Percentiles rank a stretch among this genome's conserved stretches.
Conservation (phyloP, 2,329 filamentous ascomycete species). For the Fusarium drepaniforme region DNA sequence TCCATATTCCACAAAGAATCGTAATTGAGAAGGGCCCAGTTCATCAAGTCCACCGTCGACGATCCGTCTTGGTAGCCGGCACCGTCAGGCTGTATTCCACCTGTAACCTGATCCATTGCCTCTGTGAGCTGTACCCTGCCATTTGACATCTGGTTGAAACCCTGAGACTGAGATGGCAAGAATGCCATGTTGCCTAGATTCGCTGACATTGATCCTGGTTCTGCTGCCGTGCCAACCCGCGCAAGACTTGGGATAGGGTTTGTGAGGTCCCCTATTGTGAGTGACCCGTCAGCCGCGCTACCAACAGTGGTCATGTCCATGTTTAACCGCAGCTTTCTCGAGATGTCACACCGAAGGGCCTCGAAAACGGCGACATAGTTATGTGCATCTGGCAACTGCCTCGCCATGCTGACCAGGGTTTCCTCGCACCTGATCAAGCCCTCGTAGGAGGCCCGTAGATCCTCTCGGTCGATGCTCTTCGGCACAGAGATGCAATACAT, state of each 20-base stretch:
- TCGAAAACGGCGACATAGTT: conserved; percentile 37
- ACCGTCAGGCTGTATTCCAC: not conserved
- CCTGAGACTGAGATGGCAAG: not conserved
- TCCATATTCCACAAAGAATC: conserved; percentile 32
- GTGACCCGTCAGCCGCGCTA: not conserved
- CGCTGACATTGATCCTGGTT: not conserved
- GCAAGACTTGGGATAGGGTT: not conserved
- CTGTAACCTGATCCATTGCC: not conserved
- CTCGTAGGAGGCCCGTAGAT: conserved; percentile 7
- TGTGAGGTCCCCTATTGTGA: not conserved
- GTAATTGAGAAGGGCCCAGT: conserved; percentile 24
- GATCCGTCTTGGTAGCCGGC: conserved; percentile 11
- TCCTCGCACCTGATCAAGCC: not conserved
- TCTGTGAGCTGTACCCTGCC: not conserved
- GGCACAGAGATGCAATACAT: conserved; percentile 46
- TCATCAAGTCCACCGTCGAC: not conserved
- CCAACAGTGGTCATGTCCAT: not conserved
- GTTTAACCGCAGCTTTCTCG: conserved; percentile 12
- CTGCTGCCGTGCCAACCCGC: fast-evolving
- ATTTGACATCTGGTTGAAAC: not conserved
- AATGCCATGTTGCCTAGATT: not conserved
- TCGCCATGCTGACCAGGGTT: not conserved
- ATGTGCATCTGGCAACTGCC: conserved; percentile 32
- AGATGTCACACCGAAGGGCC: conserved; percentile 16
- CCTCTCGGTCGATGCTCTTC: conserved; percentile 3